A percentile compares a stretch with the other conserved stretches of the same genome.
Evolutionary conservation across 2,329 filamentous ascomycete species (phyloP).

Genomic region (Orbilia javanica): DNA sequence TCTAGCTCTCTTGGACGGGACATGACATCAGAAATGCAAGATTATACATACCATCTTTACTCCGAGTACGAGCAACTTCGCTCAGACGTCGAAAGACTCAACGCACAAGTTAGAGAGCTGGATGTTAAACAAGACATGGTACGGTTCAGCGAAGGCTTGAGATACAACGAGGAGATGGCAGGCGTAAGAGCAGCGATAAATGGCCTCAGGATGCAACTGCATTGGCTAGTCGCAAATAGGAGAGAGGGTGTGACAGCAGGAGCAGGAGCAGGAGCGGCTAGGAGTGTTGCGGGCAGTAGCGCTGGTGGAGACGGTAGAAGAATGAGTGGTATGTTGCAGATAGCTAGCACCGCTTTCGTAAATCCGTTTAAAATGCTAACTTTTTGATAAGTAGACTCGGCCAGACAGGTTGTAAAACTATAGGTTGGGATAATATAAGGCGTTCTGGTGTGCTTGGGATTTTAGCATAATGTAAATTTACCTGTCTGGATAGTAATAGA

Average conservation of each 20-base stretch:
- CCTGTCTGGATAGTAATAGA: neutral
- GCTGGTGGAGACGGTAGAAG: slow-evolving; percentile 30
- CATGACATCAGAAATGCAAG: slow-evolving; percentile 59
- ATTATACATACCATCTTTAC: slow-evolving; percentile 61
- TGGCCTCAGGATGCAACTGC: slow-evolving; percentile 62
- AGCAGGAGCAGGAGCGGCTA: slow-evolving; percentile 20
- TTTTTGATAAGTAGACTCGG: slow-evolving; percentile 37
- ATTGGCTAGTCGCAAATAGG: slow-evolving; percentile 61
- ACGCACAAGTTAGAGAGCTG: slow-evolving; percentile 60
- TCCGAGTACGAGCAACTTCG: slow-evolving; percentile 62
- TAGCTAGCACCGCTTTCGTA: neutral
- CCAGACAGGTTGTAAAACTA: slow-evolving; percentile 45
- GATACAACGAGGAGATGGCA: slow-evolving; percentile 62
- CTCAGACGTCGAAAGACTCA: slow-evolving; percentile 61
- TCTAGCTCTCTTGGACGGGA: slow-evolving; percentile 18
- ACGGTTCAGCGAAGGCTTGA: slow-evolving; percentile 60
- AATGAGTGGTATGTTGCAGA: slow-evolving; percentile 52
- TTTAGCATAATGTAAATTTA: neutral
- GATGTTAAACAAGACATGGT: slow-evolving; percentile 62
- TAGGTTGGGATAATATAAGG: slow-evolving; percentile 4
- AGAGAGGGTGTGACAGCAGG: slow-evolving; percentile 25
- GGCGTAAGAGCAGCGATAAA: slow-evolving; percentile 62
- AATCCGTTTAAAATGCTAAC: neutral
- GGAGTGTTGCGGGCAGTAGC: slow-evolving; percentile 27
- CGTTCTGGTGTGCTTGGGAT: neutral